These are phyloP conservation scores for Chernovozyma sophiae-reginae DNA, from an alignment of 1,139 yeast genomes.

Conservation along the genomic window DNA sequence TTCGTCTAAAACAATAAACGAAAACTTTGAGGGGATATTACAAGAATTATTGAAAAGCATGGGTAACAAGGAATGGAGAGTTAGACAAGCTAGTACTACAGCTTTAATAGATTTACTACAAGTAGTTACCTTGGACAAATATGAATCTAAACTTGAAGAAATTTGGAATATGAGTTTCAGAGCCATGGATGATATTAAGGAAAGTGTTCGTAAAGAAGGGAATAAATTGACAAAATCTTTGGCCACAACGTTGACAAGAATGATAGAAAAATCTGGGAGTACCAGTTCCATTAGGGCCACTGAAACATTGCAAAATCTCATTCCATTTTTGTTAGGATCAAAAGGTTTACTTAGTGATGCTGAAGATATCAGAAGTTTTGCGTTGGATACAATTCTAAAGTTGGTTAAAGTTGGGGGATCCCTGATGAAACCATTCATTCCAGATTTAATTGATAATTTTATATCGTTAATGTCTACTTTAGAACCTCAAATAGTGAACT, in stretches of 20 bases:
- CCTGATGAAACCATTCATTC: conserved; percentile 64
- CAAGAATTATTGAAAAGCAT: conserved; percentile 64
- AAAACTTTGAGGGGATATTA: conserved; percentile 56
- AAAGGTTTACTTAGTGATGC: conserved; percentile 83
- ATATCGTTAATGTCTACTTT: conserved; percentile 73
- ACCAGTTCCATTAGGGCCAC: conserved; percentile 32
- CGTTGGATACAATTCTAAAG: conserved; percentile 68
- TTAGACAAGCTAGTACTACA: conserved; percentile 80
- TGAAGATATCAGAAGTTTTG: conserved; percentile 75
- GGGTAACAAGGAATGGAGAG: conserved; percentile 90
- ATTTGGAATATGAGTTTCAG: conserved; percentile 90
- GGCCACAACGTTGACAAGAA: conserved; percentile 58
- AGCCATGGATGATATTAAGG: conserved; percentile 90
- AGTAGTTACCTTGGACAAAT: conserved; percentile 50
- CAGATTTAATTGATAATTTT: conserved; percentile 66
- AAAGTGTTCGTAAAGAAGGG: conserved; percentile 85
- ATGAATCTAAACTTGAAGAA: conserved; percentile 53
- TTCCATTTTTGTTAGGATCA: conserved; percentile 78
- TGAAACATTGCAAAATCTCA: conserved; percentile 52
- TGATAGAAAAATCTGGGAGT: conserved; percentile 36
- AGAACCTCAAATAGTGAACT: conserved; percentile 89
- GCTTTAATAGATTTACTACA: conserved; percentile 73
- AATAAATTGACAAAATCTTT: conserved; percentile 61
- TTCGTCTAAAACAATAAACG: conserved; percentile 49
- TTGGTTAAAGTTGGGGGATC: conserved; percentile 60